Conservation (phyloP, 2,329 filamentous ascomycete species). For the Diatrype stigma region DNA sequence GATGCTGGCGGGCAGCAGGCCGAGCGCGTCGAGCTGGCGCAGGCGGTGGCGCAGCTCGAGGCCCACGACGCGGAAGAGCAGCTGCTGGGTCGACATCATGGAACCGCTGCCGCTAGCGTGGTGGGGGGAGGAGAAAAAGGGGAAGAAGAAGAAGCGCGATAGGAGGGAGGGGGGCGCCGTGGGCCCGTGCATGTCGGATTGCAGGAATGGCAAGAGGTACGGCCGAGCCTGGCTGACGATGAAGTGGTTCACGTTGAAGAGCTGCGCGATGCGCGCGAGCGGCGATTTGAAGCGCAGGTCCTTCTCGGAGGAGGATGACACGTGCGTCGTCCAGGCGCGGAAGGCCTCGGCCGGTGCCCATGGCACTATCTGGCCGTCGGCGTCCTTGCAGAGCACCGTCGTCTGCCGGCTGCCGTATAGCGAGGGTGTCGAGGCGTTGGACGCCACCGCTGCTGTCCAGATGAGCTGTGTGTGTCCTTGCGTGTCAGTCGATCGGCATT, state of each 20-base stretch:
- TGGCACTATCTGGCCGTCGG: slow-evolving; percentile 65
- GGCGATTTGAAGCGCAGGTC: slow-evolving; percentile 63
- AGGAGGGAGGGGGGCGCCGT: slow-evolving; percentile 51
- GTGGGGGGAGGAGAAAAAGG: too few relatives aligned
- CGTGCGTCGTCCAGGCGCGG: slow-evolving; percentile 64
- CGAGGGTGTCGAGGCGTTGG: slow-evolving; percentile 62
- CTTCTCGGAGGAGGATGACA: slow-evolving; percentile 58
- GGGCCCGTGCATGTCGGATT: slow-evolving; percentile 75
- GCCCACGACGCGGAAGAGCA: slow-evolving; percentile 61
- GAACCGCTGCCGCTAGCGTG: too few relatives aligned
- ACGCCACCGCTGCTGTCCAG: slow-evolving; percentile 74
- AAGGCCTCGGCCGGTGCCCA: slow-evolving; percentile 68
- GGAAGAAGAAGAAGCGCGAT: not conserved
- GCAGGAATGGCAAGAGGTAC: slow-evolving; percentile 81
- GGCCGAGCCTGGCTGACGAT: slow-evolving; percentile 90
- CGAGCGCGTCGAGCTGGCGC: slow-evolving; percentile 73
- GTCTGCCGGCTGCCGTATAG: slow-evolving; percentile 62
- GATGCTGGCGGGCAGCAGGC: slow-evolving; percentile 64
- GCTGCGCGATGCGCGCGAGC: slow-evolving; percentile 69
- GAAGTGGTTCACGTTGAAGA: slow-evolving; percentile 94
- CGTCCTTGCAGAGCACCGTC: slow-evolving; percentile 72
- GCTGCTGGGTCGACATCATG: too few relatives aligned
- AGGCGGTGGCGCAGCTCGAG: slow-evolving; percentile 78
- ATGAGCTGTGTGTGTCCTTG: slow-evolving; percentile 56
- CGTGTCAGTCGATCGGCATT: not conserved